Evolutionary conservation across 352 stramenopile species (phyloP), one percentile per base, ranked within the genome.

Genomic region (Phytophthora hibernalis): DNA sequence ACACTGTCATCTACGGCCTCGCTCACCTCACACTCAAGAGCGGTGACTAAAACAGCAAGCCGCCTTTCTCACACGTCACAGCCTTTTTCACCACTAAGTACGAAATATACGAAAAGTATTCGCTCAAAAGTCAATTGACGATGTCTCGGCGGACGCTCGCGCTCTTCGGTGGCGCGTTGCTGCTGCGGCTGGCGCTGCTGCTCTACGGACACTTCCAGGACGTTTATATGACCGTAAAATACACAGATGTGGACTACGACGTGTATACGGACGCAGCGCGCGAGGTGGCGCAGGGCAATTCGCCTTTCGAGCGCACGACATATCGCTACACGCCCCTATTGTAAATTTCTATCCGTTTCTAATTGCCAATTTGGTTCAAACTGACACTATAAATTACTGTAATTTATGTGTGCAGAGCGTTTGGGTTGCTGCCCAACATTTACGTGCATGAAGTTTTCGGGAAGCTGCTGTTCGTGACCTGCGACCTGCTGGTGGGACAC

Each of bases 211-310:
- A 83, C 13, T 68, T 92, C 45, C 89, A 97, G 66, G 89, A 97
- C 59, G 65, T 65, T 1, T 81, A 84, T 48, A 83, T 97, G 74
- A 49, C 67, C 26, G 87, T 97, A 56, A 97, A 97, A 61, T 99
- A 99, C 75, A 99, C 98, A 15, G 98, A 99, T 63, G 93, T 99
- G 37, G 98, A 99, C 81, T 99, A 99, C 78, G 85, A 98, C 45
- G 97, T 99, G 20, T 99, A 99, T 82, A 97, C 91, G 22, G 98
- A 99, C 80, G 97, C 96, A 5, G 97, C 98, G 16, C 73, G 83
- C 20, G 88, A 98, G 65, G 78, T 99, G 38, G 80, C 85, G 18
- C 52, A 81, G 11, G 90, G 90, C 35, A 70, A 91, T 68, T 97
- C 91, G 47, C 97, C 98, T 0, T 99, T 99, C 67, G 87, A 97